A percentile compares a stretch with the other conserved stretches of the same genome.
These are phyloP conservation scores for Remersonia thermophila DNA, from an alignment of 2,329 filamentous ascomycete species.

Conservation along the genomic window DNA sequence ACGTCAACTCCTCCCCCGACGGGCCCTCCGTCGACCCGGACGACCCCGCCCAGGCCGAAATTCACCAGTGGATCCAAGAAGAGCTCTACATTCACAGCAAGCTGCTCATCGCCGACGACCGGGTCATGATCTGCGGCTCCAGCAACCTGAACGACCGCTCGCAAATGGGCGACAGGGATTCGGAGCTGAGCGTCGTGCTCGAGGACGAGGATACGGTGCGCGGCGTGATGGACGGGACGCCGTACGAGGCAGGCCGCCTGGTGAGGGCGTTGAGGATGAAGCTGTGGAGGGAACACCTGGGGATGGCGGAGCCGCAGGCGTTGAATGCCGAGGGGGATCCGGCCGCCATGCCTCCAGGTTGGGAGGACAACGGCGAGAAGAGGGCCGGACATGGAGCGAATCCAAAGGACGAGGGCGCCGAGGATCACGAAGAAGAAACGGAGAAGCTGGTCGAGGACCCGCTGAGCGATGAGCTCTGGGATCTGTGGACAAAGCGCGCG, in stretches of 20 bases:
- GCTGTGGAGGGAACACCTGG: slow-evolving; percentile 84
- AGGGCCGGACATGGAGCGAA: slow-evolving; percentile 37
- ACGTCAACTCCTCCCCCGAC: slow-evolving; percentile 31
- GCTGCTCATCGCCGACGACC: slow-evolving; percentile 70
- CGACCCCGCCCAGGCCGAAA: slow-evolving; percentile 48
- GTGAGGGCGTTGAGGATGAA: slow-evolving; percentile 69
- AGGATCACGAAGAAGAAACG: slow-evolving; percentile 13
- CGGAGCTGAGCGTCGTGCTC: slow-evolving; percentile 75
- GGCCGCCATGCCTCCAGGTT: slow-evolving; percentile 57
- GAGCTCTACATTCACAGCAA: slow-evolving; percentile 62
- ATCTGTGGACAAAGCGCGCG: slow-evolving; percentile 57
- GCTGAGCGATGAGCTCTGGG: slow-evolving; percentile 52
- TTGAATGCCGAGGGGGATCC: slow-evolving; percentile 54
- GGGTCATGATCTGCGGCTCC: slow-evolving; percentile 67
- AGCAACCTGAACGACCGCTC: slow-evolving; percentile 50
- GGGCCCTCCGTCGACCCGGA: too few relatives aligned
- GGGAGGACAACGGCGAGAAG: slow-evolving; percentile 49
- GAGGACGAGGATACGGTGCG: slow-evolving; percentile 90
- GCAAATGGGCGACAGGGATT: slow-evolving; percentile 74
- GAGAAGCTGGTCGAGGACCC: slow-evolving; percentile 61
- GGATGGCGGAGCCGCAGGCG: slow-evolving; percentile 62
- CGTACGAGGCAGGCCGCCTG: slow-evolving; percentile 68
- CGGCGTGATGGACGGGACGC: slow-evolving; percentile 75
- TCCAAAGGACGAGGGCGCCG: too few relatives aligned
- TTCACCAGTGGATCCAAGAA: slow-evolving; percentile 84